Evolutionary conservation across 2,329 filamentous ascomycete genomes (phyloP).

Genomic region (Fusarium gaditjirri): DNA sequence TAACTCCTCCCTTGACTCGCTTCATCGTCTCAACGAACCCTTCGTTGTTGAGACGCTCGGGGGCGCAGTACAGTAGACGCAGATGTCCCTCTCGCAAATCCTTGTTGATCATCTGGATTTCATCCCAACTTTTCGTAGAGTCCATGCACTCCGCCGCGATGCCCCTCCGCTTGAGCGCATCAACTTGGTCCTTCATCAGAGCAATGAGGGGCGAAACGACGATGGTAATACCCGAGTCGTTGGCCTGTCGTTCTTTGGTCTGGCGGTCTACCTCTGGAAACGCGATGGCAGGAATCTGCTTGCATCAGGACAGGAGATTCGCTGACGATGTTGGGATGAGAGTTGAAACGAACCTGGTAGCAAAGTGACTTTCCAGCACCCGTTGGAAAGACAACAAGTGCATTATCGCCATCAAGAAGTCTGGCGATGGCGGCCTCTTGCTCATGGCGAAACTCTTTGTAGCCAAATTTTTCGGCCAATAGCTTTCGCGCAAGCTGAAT

Average conservation of each 20-base stretch:
- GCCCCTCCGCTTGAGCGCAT: slow-evolving; percentile 60
- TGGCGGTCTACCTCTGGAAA: slow-evolving; percentile 56
- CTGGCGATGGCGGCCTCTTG: slow-evolving; percentile 55
- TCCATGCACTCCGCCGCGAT: slow-evolving; percentile 66
- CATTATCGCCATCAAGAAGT: slow-evolving; percentile 53
- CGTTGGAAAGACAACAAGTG: slow-evolving; percentile 59
- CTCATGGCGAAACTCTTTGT: slow-evolving; percentile 56
- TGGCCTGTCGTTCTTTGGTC: slow-evolving; percentile 39
- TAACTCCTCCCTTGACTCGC: slow-evolving; percentile 63
- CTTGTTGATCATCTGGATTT: slow-evolving; percentile 52
- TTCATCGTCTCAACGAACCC: slow-evolving; percentile 67
- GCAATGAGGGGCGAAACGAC: slow-evolving; percentile 67
- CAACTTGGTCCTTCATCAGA: slow-evolving; percentile 71
- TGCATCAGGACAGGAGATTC: not conserved
- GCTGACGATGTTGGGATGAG: not conserved
- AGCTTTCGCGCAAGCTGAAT: slow-evolving; percentile 43
- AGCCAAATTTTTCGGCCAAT: slow-evolving; percentile 53
- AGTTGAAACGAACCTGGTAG: slow-evolving; percentile 53
- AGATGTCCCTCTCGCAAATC: slow-evolving; percentile 58
- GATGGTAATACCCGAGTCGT: slow-evolving; percentile 61
- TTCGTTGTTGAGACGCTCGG: slow-evolving; percentile 70
- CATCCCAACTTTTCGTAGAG: slow-evolving; percentile 63
- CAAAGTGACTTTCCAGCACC: slow-evolving; percentile 62
- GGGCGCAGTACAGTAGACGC: slow-evolving; percentile 67
- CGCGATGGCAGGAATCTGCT: slow-evolving; percentile 59